phyloP scores from a whole-genome alignment of 306 rosid genomes.

The Rubus idaeus region DNA sequence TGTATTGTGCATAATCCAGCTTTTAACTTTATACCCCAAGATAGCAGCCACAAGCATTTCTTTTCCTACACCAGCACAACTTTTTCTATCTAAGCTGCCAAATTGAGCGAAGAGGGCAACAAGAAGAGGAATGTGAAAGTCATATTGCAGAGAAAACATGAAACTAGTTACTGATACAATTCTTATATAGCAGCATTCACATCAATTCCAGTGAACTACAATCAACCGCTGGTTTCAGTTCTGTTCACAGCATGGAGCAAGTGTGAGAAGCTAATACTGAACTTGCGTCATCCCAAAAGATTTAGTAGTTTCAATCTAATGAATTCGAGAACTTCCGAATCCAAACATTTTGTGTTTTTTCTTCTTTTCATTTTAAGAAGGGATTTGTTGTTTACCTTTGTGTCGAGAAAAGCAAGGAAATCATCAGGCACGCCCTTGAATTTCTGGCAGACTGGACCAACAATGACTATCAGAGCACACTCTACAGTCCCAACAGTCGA shows the following conservation, averaged over 20 bases:
- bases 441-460: conserved; percentile 62
- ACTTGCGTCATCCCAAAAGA: not conserved
- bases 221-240: not conserved
- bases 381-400: conserved; percentile 37
- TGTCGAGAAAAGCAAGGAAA: conserved; percentile 60
- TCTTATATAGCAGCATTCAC: not conserved
- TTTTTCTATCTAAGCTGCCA: not conserved
- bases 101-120: not conserved
- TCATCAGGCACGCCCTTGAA: conserved; percentile 50
- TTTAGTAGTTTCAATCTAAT: not conserved
- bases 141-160: not conserved
- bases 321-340: not conserved
- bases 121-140: not conserved
- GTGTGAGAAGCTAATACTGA: not conserved
- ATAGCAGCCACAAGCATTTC: not conserved
- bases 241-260: not conserved
- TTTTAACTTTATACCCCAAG: not conserved
- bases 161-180: not conserved
- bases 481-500: conserved; percentile 57
- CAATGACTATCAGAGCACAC: conserved; percentile 42
- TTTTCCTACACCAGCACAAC: not conserved
- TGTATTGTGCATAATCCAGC: not conserved
- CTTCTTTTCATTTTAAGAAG: not conserved
- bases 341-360: not conserved
- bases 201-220: not conserved